Base-by-base conservation (phyloP, 1,284 basidiomycete species). In the Papiliotrema flavescens region DNA sequence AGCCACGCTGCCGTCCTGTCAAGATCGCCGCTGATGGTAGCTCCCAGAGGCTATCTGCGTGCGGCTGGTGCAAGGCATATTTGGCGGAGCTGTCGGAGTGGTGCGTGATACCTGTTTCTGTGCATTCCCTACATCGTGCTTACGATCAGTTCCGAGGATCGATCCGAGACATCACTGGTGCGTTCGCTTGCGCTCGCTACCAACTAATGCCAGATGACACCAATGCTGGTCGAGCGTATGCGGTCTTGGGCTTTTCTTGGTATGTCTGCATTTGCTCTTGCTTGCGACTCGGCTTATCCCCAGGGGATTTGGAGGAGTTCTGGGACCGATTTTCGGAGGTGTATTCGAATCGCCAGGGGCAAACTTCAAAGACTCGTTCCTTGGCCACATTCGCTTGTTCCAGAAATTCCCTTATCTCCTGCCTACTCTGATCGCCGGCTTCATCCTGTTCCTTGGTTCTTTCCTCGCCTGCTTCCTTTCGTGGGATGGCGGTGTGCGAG, bases 161-260 rank as follows among this genome's bases (percentile, higher is more conserved):
- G 7, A 86, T 98, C 42, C 80, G 90, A 22, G 87, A 88, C 58
- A 83, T 98, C 55, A 95, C 95, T 0, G 91, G 95, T 75, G 35
- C 19, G 59, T 37, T 47, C 6, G 6, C 19, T 32, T 14, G 37
- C 26, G 34, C 19, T 51, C 23, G 14, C 37, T 41, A 36, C 40
- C 51, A 19, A 39, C 43, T 37, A 34, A 44, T 40, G 23, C 9
- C 32, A 39, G 72, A 76, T 49, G 74, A 74, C 39, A 90, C 85
- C 53, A 97, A 97, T 73, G 93, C 96, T 75, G 90, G 89, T 35
- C 83, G 91, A 62, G 94, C 94, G 15, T 96, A 96, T 71, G 91
- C 91, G 46, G 89, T 94, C 61, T 81, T 97, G 50, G 93, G 92
- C 20, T 96, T 96, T 76, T 91, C 87, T 32, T 32, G 28, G 28